Conservation (phyloP, 139 green algal genomes). For the Picochlorum costavermella region DNA sequence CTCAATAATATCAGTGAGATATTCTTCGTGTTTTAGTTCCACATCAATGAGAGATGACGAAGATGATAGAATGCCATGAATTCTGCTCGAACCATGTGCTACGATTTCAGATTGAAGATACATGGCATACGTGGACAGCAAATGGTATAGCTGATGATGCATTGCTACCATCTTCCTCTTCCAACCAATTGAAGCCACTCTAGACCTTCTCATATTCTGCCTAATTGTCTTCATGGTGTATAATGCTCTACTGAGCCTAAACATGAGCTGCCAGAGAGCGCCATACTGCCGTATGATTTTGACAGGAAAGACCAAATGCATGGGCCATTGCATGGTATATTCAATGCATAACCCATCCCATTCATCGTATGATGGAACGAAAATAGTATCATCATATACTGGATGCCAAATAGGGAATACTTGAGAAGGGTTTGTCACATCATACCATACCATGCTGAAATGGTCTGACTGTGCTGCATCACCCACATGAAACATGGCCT, state of each 20-base stretch:
- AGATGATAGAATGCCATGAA: not conserved
- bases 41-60: constrained; percentile 62
- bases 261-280: constrained; percentile 68
- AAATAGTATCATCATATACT: not conserved
- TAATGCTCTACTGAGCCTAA: constrained; percentile 67
- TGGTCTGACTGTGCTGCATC: no score
- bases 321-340: constrained; percentile 63
- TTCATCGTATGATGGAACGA: constrained; percentile 49
- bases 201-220: constrained; percentile 27
- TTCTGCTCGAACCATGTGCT: constrained; percentile 29
- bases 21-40: constrained; percentile 52
- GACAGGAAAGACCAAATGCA: constrained; percentile 75
- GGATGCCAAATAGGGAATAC: constrained; percentile 18
- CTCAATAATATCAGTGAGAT: constrained; percentile 14
- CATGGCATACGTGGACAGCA: constrained; percentile 57
- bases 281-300: constrained; percentile 58
- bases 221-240: constrained; percentile 63
- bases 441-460: not conserved
- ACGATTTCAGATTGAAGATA: constrained; percentile 71
- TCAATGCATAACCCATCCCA: constrained; percentile 73
- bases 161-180: constrained; percentile 1
- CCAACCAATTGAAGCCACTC: not conserved
- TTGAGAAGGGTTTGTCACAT: not conserved
- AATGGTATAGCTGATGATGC: constrained; percentile 69
- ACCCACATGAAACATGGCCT: no score